phyloP scores from a whole-genome alignment of 2,329 filamentous ascomycete genomes.

The Paramyrothecium roridum region DNA sequence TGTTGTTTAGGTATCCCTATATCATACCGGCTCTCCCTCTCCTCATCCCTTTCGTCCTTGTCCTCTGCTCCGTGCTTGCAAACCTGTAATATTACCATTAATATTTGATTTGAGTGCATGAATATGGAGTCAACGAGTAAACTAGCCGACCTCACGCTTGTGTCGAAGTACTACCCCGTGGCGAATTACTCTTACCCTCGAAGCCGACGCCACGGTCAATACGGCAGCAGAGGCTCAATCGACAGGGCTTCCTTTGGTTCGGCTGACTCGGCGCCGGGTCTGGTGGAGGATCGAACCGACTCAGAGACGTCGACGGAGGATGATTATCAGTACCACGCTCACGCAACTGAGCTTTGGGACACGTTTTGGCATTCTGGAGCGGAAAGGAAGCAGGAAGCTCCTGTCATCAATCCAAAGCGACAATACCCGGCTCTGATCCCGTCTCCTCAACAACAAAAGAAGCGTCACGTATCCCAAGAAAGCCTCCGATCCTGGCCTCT shows the following conservation, averaged over 20 bases:
- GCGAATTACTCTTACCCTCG: constrained; percentile 39
- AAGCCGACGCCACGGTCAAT: constrained; percentile 13
- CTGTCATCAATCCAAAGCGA: constrained; percentile 16
- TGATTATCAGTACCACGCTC: constrained; percentile 44
- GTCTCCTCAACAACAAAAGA: constrained; percentile 19
- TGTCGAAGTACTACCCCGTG: constrained; percentile 35
- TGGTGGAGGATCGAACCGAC: constrained; percentile 48
- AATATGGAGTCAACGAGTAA: constrained; percentile 33
- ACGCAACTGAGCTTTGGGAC: constrained; percentile 47
- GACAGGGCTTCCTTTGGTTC: constrained; percentile 43
- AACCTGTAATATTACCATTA: background rate
- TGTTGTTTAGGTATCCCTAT: background rate
- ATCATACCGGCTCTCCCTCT: constrained; percentile 1
- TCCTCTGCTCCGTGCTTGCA: background rate
- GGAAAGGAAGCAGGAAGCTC: constrained; percentile 6
- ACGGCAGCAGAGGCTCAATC: constrained; percentile 12
- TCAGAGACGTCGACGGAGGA: constrained; percentile 50
- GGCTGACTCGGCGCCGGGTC: constrained; percentile 41
- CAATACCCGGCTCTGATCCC: constrained; percentile 28
- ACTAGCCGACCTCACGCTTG: constrained; percentile 33
- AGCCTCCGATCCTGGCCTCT: constrained; percentile 23
- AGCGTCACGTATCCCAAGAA: constrained; percentile 10
- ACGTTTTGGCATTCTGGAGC: constrained; percentile 39
- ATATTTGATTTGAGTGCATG: background rate
- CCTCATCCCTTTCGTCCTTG: background rate